Base-by-base conservation (phyloP, 352 stramenopile species). In the Elongisporangium prolatum region DNA sequence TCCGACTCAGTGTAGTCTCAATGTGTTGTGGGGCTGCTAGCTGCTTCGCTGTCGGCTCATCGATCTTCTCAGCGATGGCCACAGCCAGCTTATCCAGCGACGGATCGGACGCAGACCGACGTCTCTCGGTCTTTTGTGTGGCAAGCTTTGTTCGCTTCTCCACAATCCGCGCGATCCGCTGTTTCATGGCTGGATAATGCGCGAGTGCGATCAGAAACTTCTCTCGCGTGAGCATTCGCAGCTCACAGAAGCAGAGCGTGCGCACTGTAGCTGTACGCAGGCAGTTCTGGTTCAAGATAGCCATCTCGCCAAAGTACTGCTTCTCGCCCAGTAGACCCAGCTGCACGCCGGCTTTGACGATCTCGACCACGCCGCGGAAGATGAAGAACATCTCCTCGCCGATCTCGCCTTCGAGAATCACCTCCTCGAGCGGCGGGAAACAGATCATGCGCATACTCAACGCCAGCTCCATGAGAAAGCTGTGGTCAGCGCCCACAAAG, bases 321-420 rank as follows among this genome's bases (percentile, higher is more conserved):
- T 90, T 89, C 58, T 92, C 72, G 21, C 77, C 78, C 2, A 92
- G 69, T 18, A 92, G 61, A 2, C 80, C 77, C 4, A 92, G 71
- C 61, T 92, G 82, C 24, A 76, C 52, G 16, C 69, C 77, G 11
- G 69, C 73, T 54, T 84, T 75, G 28, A 84, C 63, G 24, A 92
- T 79, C 62, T 92, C 82, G 34, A 90, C 82, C 9, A 85, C 80
- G 2, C 82, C 82, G 3, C 82, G 78, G 61, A 91, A 93, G 63
- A 92, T 92, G 63, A 90, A 92, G 57, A 92, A 92, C 83, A 92
- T 92, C 55, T 92, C 83, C 59, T 92, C 77, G 14, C 83, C 83
- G 38, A 90, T 89, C 60, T 92, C 83, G 20, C 83, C 83, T 50
- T 92, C 83, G 3, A 92, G 65, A 53, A 92, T 89, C 14, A 92